phyloP scores from a whole-genome alignment of 164 flowering plant genomes.

The Tetracentron sinense region DNA sequence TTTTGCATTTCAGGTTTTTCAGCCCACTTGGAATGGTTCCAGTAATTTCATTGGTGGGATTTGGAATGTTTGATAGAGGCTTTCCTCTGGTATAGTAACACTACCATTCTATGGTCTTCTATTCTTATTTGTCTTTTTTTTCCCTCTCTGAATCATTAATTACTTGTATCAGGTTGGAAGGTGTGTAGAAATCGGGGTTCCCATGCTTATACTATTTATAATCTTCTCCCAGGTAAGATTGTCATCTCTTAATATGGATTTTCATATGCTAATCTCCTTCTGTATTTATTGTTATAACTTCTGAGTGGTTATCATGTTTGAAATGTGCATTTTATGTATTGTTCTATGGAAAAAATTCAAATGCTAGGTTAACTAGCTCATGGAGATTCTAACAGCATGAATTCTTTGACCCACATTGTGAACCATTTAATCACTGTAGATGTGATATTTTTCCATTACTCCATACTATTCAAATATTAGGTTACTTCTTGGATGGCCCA shows the following conservation, averaged over 20 bases:
- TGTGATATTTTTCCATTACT: background rate
- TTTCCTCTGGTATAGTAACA: constrained; percentile 71
- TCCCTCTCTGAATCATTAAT: background rate
- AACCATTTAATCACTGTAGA: background rate
- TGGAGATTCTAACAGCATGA: background rate
- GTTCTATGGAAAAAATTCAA: background rate
- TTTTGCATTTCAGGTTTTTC: constrained; percentile 60
- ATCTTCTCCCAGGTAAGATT: constrained; percentile 76
- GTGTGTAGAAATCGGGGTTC: constrained; percentile 94
- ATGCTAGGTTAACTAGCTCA: background rate
- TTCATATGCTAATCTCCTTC: too few species aligned
- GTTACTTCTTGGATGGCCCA: too few species aligned
- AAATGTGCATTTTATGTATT: background rate
- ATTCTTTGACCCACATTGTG: background rate
- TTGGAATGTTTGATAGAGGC: constrained; percentile 89
- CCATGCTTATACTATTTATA: constrained; percentile 83
- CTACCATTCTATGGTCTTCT: background rate
- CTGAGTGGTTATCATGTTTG: background rate
- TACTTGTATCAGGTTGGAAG: constrained; percentile 60
- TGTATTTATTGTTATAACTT: too few species aligned
- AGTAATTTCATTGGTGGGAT: constrained; percentile 84
- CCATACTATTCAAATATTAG: too few species aligned
- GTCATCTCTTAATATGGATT: too few species aligned
- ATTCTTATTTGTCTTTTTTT: background rate
- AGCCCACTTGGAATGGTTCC: constrained; percentile 98